Conservation (phyloP, 352 stramenopile genomes). For the Phytopythium kandeliae region DNA sequence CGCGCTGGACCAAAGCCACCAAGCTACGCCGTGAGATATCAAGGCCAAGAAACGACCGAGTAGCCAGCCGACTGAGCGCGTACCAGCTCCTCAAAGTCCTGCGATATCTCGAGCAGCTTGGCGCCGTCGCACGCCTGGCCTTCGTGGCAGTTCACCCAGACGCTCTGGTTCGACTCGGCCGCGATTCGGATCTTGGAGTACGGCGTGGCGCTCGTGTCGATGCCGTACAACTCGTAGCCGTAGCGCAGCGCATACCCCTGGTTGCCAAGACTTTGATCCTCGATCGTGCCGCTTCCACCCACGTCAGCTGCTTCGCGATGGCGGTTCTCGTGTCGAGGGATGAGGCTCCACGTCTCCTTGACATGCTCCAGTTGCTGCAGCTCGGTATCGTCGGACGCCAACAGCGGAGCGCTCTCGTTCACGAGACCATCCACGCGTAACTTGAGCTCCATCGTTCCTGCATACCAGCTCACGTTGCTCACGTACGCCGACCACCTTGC, state of each 20-base stretch:
- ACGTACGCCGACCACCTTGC: constrained; percentile 69
- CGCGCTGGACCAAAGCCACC: constrained; percentile 28
- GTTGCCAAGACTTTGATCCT: constrained; percentile 18
- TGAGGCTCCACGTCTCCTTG: constrained; percentile 18
- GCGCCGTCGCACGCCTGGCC: constrained; percentile 31
- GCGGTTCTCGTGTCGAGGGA: constrained; percentile 11
- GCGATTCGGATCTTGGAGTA: constrained; percentile 41
- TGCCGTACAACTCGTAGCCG: constrained; percentile 60
- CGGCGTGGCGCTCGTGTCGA: constrained; percentile 33
- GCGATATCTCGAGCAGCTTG: constrained; percentile 63
- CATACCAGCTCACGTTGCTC: constrained; percentile 62
- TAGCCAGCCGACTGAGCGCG: background rate
- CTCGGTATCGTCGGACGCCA: constrained; percentile 1
- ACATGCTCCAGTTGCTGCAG: constrained; percentile 23
- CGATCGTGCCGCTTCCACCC: constrained; percentile 1
- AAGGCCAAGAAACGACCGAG: background rate
- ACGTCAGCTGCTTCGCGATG: no score
- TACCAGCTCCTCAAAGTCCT: constrained; percentile 55
- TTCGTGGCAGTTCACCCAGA: constrained; percentile 63
- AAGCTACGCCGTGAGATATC: background rate
- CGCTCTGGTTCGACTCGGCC: constrained; percentile 65
- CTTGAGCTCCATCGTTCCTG: constrained; percentile 55
- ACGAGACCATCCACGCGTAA: constrained; percentile 39
- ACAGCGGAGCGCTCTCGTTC: constrained; percentile 26
- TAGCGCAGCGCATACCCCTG: constrained; percentile 64